Conservation (phyloP, 805 yeast genomes). For the Kockiozyma suomiensis region DNA sequence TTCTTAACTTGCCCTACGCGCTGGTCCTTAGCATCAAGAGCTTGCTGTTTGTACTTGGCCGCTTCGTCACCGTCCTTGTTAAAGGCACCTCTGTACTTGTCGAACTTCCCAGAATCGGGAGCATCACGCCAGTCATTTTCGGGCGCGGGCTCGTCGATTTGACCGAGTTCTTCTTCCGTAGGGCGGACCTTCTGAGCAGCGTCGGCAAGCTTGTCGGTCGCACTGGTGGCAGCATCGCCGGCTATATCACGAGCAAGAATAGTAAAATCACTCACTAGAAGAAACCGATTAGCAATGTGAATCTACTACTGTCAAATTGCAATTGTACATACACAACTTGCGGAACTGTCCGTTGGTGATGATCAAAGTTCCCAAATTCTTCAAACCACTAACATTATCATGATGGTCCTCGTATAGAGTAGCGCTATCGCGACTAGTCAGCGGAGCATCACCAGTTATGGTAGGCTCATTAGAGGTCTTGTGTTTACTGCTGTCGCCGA, state of each 20-base stretch:
- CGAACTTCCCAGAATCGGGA: constrained; percentile 13
- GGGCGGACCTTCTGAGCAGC: constrained; percentile 21
- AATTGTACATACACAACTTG: constrained; percentile 21
- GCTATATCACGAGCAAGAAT: constrained; percentile 29
- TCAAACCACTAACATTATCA: constrained; percentile 15
- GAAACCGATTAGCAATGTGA: neutral
- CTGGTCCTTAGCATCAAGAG: constrained; percentile 1
- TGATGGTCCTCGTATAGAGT: constrained; percentile 18
- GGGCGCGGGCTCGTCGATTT: constrained; percentile 27
- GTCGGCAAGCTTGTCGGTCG: constrained; percentile 4
- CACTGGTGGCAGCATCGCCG: constrained; percentile 16
- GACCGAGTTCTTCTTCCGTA: constrained; percentile 18
- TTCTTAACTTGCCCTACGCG: constrained; percentile 4
- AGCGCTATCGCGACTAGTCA: constrained; percentile 9
- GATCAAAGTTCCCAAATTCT: constrained; percentile 26
- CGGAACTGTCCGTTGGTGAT: constrained; percentile 34
- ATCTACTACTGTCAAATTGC: neutral
- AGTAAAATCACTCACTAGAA: constrained; percentile 22
- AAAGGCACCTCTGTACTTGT: neutral
- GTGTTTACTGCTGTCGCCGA: neutral
- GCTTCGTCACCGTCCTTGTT: constrained; percentile 1
- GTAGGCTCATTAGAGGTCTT: neutral
- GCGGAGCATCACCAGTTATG: neutral
- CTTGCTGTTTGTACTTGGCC: constrained; percentile 1
- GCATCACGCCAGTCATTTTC: constrained; percentile 24